Percentiles rank a stretch among this genome's conserved stretches.
phyloP scores from a whole-genome alignment of 805 yeast species.

The Ogataea pignaliae region DNA sequence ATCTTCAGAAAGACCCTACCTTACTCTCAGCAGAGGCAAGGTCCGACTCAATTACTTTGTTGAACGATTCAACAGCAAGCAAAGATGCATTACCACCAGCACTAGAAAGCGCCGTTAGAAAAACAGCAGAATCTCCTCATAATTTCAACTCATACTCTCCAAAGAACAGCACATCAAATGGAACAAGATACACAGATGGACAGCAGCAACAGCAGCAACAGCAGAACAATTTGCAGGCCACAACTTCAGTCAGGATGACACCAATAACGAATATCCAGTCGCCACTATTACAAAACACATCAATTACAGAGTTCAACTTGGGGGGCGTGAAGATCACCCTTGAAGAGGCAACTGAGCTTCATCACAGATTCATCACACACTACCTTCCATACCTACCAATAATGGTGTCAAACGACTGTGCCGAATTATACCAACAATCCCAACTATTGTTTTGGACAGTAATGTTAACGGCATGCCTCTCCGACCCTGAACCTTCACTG shows the following conservation, averaged over 20 bases:
- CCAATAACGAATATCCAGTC: conserved; percentile 15
- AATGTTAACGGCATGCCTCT: conserved; percentile 75
- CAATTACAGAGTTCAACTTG: conserved; percentile 59
- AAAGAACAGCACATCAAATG: too few species aligned
- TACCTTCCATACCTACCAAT: conserved; percentile 80
- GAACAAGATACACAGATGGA: not conserved
- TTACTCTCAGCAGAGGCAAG: conserved; percentile 31
- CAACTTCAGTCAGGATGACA: conserved; percentile 16
- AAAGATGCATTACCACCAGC: conserved; percentile 39
- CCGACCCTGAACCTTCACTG: conserved; percentile 82
- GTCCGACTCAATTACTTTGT: conserved; percentile 27
- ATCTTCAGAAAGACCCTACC: conserved; percentile 40
- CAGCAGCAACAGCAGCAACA: not conserved
- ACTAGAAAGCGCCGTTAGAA: conserved; percentile 38
- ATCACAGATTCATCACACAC: conserved; percentile 59
- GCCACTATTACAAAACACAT: conserved; percentile 17
- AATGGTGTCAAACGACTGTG: conserved; percentile 62
- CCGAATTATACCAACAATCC: conserved; percentile 76
- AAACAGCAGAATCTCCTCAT: conserved; percentile 27
- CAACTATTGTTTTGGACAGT: conserved; percentile 89
- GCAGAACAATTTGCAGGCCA: conserved; percentile 8
- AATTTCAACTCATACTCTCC: conserved; percentile 8
- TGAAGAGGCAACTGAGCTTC: conserved; percentile 67
- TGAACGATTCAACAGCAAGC: conserved; percentile 40
- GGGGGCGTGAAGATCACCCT: conserved; percentile 72